Percentiles rank a stretch among this genome's conserved stretches.
Conservation (phyloP, 2,329 filamentous ascomycete genomes). For the Ambrosiella beaveri region DNA sequence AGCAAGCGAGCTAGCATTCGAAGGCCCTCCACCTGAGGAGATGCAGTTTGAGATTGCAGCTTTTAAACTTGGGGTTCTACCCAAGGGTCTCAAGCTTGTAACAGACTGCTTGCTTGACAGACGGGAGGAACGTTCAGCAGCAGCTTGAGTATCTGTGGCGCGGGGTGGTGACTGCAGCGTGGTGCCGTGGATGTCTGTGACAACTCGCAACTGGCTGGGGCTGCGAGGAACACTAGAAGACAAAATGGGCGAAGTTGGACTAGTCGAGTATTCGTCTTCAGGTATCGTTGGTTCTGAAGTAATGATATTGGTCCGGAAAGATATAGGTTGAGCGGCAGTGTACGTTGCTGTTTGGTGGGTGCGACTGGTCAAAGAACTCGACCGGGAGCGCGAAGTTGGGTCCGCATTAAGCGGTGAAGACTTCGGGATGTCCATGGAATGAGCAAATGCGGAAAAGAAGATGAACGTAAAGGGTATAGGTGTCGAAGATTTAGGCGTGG, state of each 20-base stretch:
- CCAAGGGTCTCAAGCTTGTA: conserved; percentile 33
- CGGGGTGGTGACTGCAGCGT: conserved; percentile 14
- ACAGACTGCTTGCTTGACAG: conserved; percentile 26
- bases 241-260: conserved; percentile 10
- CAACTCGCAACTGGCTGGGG: conserved; percentile 14
- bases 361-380: conserved; percentile 1
- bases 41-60: conserved; percentile 34
- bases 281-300: conserved; percentile 11
- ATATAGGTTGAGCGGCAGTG: conserved; percentile 4
- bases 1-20: conserved; percentile 47
- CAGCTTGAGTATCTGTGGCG: conserved; percentile 3
- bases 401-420: not conserved
- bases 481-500: too few species aligned
- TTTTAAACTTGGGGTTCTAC: conserved; percentile 44
- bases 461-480: too few species aligned
- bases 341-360: not conserved
- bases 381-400: not conserved
- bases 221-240: conserved; percentile 11
- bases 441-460: not conserved
- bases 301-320: conserved; percentile 13
- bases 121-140: conserved; percentile 10
- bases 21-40: conserved; percentile 21
- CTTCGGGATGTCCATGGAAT: not conserved
- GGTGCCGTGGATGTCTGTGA: conserved; percentile 14
- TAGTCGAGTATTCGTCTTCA: conserved; percentile 12